Percentiles rank a stretch among this genome's conserved stretches.
Conservation (phyloP, 495 filamentous ascomycete genomes). For the Penicillium riverlandense region DNA sequence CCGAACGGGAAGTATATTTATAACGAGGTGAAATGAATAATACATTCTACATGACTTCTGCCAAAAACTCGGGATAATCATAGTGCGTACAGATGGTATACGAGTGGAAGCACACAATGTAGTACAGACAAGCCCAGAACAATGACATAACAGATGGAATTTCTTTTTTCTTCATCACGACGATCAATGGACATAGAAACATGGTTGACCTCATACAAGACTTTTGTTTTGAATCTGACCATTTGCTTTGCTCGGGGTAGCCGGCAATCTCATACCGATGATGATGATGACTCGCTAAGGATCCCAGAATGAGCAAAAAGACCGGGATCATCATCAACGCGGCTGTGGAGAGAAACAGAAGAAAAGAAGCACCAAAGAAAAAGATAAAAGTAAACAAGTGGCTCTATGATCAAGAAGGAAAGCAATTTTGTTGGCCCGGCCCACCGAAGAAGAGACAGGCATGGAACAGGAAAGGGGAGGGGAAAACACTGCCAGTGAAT, state of each 20-base stretch:
- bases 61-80: no score
- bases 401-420: constrained; percentile 31
- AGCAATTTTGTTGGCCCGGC: constrained; percentile 24
- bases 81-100: no score
- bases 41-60: no score
- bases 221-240: constrained; percentile 9
- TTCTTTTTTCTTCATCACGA: constrained; percentile 4
- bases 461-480: constrained; percentile 17
- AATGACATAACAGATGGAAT: not conserved
- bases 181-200: not conserved
- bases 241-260: constrained; percentile 8
- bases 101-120: no score
- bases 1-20: no score
- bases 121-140: no score
- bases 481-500: constrained; percentile 31
- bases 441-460: constrained; percentile 24
- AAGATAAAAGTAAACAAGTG: constrained; percentile 15
- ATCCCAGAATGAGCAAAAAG: constrained; percentile 3
- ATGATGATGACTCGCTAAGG: constrained; percentile 10
- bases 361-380: not conserved
- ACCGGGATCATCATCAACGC: not conserved
- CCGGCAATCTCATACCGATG: constrained; percentile 9
- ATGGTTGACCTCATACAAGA: constrained; percentile 10
- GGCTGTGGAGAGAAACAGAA: not conserved
- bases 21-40: no score